Percentiles rank a stretch among this genome's conserved stretches.
Conservation (phyloP, 1,284 basidiomycete species). For the Hortiboletus rubellus region DNA sequence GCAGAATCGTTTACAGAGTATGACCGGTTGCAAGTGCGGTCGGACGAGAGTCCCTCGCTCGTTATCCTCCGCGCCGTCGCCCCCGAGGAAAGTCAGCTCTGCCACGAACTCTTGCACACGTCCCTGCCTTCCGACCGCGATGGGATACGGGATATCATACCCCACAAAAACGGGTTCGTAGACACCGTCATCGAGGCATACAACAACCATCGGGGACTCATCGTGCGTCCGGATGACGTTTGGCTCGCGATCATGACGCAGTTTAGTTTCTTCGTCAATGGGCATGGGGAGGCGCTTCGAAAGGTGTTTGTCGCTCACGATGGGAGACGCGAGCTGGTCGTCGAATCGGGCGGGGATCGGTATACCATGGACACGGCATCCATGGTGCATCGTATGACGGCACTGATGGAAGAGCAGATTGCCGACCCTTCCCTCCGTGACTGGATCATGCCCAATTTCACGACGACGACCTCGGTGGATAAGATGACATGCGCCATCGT, state of each 20-base stretch:
- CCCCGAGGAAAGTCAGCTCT: slow-evolving; percentile 21
- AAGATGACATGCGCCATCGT: slow-evolving; percentile 41
- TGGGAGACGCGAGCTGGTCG: slow-evolving; percentile 36
- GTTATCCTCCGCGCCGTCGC: slow-evolving; percentile 24
- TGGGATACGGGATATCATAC: slow-evolving; percentile 28
- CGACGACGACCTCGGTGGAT: slow-evolving; percentile 47
- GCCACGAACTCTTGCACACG: slow-evolving; percentile 27
- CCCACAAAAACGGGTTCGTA: slow-evolving; percentile 39
- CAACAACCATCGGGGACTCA: slow-evolving; percentile 39
- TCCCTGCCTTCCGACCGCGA: slow-evolving; percentile 26
- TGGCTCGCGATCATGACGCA: slow-evolving; percentile 48
- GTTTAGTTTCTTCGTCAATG: slow-evolving; percentile 46
- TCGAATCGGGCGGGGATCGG: slow-evolving; percentile 29
- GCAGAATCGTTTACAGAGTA: slow-evolving; percentile 35
- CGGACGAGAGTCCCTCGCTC: slow-evolving; percentile 19
- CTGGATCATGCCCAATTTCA: slow-evolving; percentile 49
- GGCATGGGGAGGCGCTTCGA: slow-evolving; percentile 42
- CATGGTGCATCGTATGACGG: slow-evolving; percentile 37
- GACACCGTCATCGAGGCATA: slow-evolving; percentile 40
- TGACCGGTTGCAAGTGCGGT: slow-evolving; percentile 27
- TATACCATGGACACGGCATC: slow-evolving; percentile 31
- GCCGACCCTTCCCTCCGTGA: slow-evolving; percentile 38
- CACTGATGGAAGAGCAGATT: slow-evolving; percentile 38
- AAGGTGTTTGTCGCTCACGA: slow-evolving; percentile 43
- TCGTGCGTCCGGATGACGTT: slow-evolving; percentile 44